Percentiles rank a stretch among this genome's conserved stretches.
Conservation (phyloP, 176 grass and related monocot genomes). For the Poa pratensis region DNA sequence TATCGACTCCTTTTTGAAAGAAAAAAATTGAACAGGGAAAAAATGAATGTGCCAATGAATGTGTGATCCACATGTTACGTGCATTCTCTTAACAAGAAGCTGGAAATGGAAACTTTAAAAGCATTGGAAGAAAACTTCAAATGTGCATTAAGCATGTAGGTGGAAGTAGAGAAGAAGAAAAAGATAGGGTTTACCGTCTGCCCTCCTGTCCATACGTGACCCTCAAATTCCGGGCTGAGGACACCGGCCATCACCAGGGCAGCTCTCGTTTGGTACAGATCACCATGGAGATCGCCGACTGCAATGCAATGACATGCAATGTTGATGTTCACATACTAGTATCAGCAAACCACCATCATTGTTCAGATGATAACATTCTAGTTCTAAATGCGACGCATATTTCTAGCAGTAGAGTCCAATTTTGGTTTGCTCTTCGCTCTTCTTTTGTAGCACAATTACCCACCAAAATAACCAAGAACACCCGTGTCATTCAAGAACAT, state of each 20-base stretch:
- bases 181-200: slow-evolving; percentile 55
- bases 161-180: background rate
- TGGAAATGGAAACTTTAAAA: background rate
- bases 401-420: background rate
- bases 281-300: slow-evolving; percentile 95
- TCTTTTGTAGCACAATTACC: background rate
- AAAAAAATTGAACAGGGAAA: no score
- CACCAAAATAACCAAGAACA: background rate
- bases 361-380: background rate
- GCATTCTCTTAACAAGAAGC: background rate
- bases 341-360: slow-evolving; percentile 5
- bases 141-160: background rate
- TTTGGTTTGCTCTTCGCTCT: background rate
- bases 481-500: background rate
- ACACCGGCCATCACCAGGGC: slow-evolving; percentile 78
- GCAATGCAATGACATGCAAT: slow-evolving; percentile 12
- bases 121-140: background rate
- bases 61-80: background rate
- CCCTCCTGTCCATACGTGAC: slow-evolving; percentile 79
- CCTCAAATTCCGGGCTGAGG: slow-evolving; percentile 60
- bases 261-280: slow-evolving; percentile 70
- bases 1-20: no score
- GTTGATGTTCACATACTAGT: background rate
- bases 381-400: background rate
- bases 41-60: background rate